Evolutionary conservation across 1,284 basidiomycete species (phyloP), one percentile per base, ranked within the genome.

Genomic region (Cutaneotrichosporon cavernicola): DNA sequence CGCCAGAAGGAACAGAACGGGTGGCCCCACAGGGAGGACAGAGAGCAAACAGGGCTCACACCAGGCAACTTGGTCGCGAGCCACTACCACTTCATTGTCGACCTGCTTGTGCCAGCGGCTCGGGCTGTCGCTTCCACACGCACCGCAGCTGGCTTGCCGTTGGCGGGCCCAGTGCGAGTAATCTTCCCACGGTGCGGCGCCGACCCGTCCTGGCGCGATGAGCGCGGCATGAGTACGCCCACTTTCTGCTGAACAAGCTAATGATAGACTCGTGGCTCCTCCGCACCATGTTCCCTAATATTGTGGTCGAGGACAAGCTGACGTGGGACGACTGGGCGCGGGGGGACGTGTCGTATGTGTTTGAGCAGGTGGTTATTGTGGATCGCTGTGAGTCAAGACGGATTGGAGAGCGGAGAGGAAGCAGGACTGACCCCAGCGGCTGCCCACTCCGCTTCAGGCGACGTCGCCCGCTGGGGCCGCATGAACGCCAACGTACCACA

Each of bases 351-450:
- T 62, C 70, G 0, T 63, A 74, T n/a, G 56, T 79, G 5, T 69
- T 79, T 16, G 79, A 80, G 50, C 69, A 69, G 36, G 72, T 73
- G 8, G 75, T 80, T 18, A 74, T 80, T 38, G 71, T 80, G 9
- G 79, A 80, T 64, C 71, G 79, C 36, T 71, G 78, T 76, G 50
- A 62, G 75, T 72, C 16, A 26, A 8, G 43, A 7, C 14, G 5
- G 4, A 13, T 18, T 13, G 16, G 40, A 13, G 5, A 6, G 40
- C 2, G 5, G 7, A 16, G 13, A 7, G 32, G n/a, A 10, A 5
- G 14, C 46, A 18, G 31, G 13, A 31, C 60, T 60, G 52, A 58
- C 60, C 16, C 4, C n/a, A 79, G 75, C 69, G 68, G 66, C 75
- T 4, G 74, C 79, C 5, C 79, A 80, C 65, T 65, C 71, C 4